Percentiles rank a stretch among this genome's conserved stretches.
phyloP scores from a whole-genome alignment of 2,329 filamentous ascomycete genomes.

The Aspergillus quadrilineatus region DNA sequence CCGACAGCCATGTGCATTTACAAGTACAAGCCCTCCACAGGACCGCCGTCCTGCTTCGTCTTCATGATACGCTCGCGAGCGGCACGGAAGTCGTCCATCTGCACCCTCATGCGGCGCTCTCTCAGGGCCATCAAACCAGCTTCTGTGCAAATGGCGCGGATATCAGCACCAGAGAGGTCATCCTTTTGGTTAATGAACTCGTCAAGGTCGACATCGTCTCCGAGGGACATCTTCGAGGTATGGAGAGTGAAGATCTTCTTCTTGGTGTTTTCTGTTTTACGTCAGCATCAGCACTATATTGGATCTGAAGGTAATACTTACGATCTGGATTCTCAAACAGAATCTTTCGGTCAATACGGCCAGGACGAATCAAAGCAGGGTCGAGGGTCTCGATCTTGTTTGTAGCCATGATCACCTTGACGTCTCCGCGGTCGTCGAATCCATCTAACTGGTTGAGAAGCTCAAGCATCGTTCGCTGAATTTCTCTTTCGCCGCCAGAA shows the following conservation, averaged over 20 bases:
- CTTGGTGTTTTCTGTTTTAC: constrained; percentile 70
- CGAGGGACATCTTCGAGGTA: constrained; percentile 97
- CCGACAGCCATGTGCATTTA: constrained; percentile 50
- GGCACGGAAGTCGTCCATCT: constrained; percentile 96
- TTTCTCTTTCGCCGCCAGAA: constrained; percentile 93
- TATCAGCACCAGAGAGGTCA: constrained; percentile 93
- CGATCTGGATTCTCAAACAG: constrained; percentile 70
- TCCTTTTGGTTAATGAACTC: constrained; percentile 99
- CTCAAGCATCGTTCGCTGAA: constrained; percentile 98
- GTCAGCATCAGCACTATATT: constrained; percentile 21
- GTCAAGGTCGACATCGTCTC: constrained; percentile 94
- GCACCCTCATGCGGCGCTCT: constrained; percentile 94
- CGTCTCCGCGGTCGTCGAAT: constrained; percentile 96
- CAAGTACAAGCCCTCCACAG: constrained; percentile 90
- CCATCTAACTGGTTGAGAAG: constrained; percentile 97
- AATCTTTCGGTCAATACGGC: constrained; percentile 98
- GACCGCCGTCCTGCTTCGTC: constrained; percentile 98
- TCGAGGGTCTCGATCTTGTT: constrained; percentile 99
- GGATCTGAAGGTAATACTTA: constrained; percentile 37
- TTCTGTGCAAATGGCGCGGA: constrained; percentile 98
- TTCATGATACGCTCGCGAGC: constrained; percentile 93
- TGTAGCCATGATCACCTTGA: constrained; percentile 99
- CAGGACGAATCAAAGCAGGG: constrained; percentile 90
- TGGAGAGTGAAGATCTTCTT: constrained; percentile 98
- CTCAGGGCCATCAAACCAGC: constrained; percentile 90